A percentile compares a stretch with the other conserved stretches of the same genome.
These are phyloP conservation scores for Fusarium sambucinum DNA, from an alignment of 2,329 filamentous ascomycete genomes.

Conservation along the genomic window DNA sequence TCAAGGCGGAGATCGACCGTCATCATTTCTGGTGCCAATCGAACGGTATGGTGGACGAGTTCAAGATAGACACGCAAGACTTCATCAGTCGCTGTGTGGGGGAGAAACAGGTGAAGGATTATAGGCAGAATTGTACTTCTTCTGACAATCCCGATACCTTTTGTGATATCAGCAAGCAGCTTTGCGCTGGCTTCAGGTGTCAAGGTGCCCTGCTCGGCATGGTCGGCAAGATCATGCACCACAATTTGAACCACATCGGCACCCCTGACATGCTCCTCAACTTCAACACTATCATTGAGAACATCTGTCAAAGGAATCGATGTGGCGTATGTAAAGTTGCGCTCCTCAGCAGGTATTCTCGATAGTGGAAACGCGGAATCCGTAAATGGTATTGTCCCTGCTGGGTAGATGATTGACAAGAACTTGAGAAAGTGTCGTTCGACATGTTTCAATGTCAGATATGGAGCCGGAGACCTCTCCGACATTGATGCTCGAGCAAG, in stretches of 20 bases:
- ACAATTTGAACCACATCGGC: slow-evolving; percentile 75
- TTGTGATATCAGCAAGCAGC: slow-evolving; percentile 65
- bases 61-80: slow-evolving; percentile 61
- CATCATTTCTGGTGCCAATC: slow-evolving; percentile 72
- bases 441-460: slow-evolving; percentile 74
- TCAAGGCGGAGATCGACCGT: slow-evolving; percentile 71
- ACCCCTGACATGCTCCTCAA: slow-evolving; percentile 74
- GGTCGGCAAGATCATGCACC: slow-evolving; percentile 50
- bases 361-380: slow-evolving; percentile 76
- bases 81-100: slow-evolving; percentile 43
- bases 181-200: slow-evolving; percentile 42
- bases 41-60: slow-evolving; percentile 69
- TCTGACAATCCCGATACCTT: slow-evolving; percentile 69
- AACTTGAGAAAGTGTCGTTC: slow-evolving; percentile 79
- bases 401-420: slow-evolving; percentile 69
- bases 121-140: slow-evolving; percentile 72
- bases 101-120: slow-evolving; percentile 63
- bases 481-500: slow-evolving; percentile 42
- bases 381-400: slow-evolving; percentile 66
- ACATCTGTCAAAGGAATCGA: slow-evolving; percentile 71
- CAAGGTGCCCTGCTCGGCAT: slow-evolving; percentile 31
- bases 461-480: slow-evolving; percentile 63
- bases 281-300: slow-evolving; percentile 64
- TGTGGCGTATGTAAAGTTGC: slow-evolving; percentile 75
- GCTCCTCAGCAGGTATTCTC: slow-evolving; percentile 68